Conservation (phyloP, 1,284 basidiomycete species). For the Cutaneotrichosporon cavernicola region DNA sequence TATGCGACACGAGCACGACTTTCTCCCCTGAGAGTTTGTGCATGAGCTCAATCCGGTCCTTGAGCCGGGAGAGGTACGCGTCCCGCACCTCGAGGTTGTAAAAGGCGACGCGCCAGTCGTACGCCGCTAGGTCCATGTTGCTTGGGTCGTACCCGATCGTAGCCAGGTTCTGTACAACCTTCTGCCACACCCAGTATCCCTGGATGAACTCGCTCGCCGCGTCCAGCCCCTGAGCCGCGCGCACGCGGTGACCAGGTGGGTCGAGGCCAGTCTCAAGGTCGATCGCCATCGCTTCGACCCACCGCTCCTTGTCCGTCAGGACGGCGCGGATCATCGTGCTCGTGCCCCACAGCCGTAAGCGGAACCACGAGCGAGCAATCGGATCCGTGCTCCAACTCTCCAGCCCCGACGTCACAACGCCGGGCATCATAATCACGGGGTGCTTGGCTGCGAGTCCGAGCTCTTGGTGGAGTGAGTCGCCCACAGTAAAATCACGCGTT, state of each 20-base stretch:
- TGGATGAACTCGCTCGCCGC: constrained; percentile 80
- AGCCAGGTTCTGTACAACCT: constrained; percentile 88
- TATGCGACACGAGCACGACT: constrained; percentile 80
- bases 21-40: constrained; percentile 72
- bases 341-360: constrained; percentile 58
- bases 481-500: constrained; percentile 79
- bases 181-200: constrained; percentile 96
- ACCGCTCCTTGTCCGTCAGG: constrained; percentile 72
- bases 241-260: constrained; percentile 80
- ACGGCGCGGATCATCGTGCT: constrained; percentile 56
- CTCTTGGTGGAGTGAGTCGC: constrained; percentile 66
- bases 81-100: constrained; percentile 89
- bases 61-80: constrained; percentile 85
- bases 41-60: constrained; percentile 79
- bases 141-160: constrained; percentile 88
- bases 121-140: constrained; percentile 80
- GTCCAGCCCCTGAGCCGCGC: constrained; percentile 76
- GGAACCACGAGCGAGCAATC: constrained; percentile 48
- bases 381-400: constrained; percentile 51
- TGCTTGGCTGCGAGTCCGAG: constrained; percentile 67
- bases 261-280: constrained; percentile 91
- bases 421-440: constrained; percentile 78
- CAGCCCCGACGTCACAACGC: constrained; percentile 55
- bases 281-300: constrained; percentile 86
- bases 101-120: constrained; percentile 89